Evolutionary conservation across 73 alveolate species (phyloP).

Genomic region (Uronychia binucleata): DNA sequence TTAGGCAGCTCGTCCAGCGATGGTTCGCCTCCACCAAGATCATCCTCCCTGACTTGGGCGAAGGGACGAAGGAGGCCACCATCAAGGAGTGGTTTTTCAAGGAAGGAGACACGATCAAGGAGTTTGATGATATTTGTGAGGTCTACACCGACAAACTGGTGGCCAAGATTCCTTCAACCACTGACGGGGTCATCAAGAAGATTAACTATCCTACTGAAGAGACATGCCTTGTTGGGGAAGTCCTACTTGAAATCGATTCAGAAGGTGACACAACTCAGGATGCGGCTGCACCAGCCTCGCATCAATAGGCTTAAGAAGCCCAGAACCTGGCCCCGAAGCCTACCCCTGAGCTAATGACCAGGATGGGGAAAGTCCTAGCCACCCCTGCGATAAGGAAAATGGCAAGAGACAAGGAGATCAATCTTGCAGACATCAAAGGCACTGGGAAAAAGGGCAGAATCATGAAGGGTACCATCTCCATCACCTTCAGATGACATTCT

Average conservation of each 20-base stretch:
- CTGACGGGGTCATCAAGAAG: slow-evolving; percentile 57
- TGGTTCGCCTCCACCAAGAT: slow-evolving; percentile 32
- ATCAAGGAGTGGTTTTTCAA: slow-evolving; percentile 69
- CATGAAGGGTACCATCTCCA: slow-evolving; percentile 22
- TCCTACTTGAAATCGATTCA: slow-evolving; percentile 51
- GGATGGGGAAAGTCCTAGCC: slow-evolving; percentile 58
- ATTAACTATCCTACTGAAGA: slow-evolving; percentile 40
- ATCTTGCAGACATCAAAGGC: slow-evolving; percentile 60
- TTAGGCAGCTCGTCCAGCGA: slow-evolving; percentile 3
- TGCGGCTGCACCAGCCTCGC: not conserved
- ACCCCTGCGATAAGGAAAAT: slow-evolving; percentile 85
- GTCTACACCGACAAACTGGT: slow-evolving; percentile 73
- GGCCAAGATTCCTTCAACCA: slow-evolving; percentile 64
- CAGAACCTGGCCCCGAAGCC: slow-evolving; percentile 1
- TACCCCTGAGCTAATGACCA: not conserved
- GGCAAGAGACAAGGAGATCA: slow-evolving; percentile 75
- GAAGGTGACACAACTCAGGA: not conserved
- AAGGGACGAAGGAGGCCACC: slow-evolving; percentile 78
- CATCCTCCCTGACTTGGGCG: slow-evolving; percentile 74
- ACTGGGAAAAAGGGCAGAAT: slow-evolving; percentile 87
- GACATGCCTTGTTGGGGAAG: slow-evolving; percentile 57
- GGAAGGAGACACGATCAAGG: slow-evolving; percentile 55
- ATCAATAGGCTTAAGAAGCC: not conserved
- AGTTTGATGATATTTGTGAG: slow-evolving; percentile 69
- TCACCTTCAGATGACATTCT: not conserved